Evolutionary conservation across 1,139 yeast genomes (phyloP), one percentile per base, ranked within the genome.

Genomic region (Candida glucosophila): DNA sequence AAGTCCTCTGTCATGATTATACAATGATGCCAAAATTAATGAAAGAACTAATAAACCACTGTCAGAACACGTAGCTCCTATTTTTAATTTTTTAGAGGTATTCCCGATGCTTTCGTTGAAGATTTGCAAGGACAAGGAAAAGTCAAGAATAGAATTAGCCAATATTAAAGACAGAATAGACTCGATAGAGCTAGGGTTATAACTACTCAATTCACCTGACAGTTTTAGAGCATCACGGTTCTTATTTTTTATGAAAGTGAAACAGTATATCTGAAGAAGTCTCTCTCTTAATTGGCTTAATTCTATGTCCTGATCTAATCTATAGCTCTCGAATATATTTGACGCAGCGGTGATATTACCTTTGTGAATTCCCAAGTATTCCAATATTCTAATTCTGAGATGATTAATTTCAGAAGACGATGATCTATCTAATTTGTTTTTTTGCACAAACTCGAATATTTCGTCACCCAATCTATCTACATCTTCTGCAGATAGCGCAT

Each of bases 1-100:
- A 44, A 79, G 67, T 29, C 73, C 77, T 20, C 82, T 47, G 39
- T 79, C 85, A 19, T 60, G 55, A 19, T 63, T 60, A 12, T 62
- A 52, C 19, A 79, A 48, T 28, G 55, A 58, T 1, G 72, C 62
- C 13, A 73, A 39, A 12, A 76, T 49, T 26, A 77, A 49, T 1
- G 79, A 52, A 36, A 76, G 76, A 0, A 77, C 66, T 13, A 77
- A 40, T 15, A 55, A 36, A 1, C 76, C 77, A 12, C 68, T 52
- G 2, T 64, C 55, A 0, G 74, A 60, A 15, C 68, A 40, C 3
- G 49, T 49, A 2, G 60, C 49, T 2, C 23, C 30, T 5, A 50
- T 51, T 27, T 65, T 64, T 5, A 61, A 41, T 5, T 51, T 47
- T 5, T 38, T 39, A 1, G 70, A 54, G 6, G 67, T 64, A 14